Evolutionary conservation across 2,329 filamentous ascomycete species (phyloP).

Genomic region (Fusarium oligoseptatum): DNA sequence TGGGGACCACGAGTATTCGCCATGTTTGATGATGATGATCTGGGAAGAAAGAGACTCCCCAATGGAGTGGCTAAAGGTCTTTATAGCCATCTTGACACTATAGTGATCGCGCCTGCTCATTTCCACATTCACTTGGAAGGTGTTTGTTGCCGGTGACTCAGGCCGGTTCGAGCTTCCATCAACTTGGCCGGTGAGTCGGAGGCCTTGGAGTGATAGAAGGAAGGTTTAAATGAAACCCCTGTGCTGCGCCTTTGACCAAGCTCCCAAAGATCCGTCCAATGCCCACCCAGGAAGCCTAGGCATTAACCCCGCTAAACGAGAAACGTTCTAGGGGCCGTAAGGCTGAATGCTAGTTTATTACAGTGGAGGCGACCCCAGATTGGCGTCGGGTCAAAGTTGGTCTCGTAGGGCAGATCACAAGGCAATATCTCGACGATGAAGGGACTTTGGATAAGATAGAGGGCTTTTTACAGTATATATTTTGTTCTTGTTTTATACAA

Average conservation of each 20-base stretch:
- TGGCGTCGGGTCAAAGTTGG: not conserved
- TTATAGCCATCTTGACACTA: constrained; percentile 8
- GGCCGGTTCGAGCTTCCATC: constrained; percentile 17
- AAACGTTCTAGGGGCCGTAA: not conserved
- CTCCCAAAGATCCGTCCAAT: not conserved
- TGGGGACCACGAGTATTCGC: constrained; percentile 45
- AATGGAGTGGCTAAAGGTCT: not conserved
- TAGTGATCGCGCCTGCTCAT: not conserved
- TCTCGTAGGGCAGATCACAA: not conserved
- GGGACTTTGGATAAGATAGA: not conserved
- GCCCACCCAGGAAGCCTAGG: not conserved
- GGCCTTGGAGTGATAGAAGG: not conserved
- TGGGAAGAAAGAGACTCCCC: not conserved
- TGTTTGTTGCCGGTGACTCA: constrained; percentile 28
- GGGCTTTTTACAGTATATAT: not conserved
- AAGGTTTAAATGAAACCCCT: not conserved
- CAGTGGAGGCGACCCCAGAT: constrained; percentile 1
- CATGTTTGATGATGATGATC: constrained; percentile 24
- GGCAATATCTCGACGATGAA: not conserved
- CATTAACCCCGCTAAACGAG: not conserved
- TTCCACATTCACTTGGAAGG: not conserved
- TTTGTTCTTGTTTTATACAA: not conserved
- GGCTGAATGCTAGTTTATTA: not conserved
- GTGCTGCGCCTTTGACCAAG: not conserved
- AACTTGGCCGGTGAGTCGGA: constrained; percentile 30